Conservation (phyloP, 2,329 filamentous ascomycete species). For the Calonectria pauciramosa region DNA sequence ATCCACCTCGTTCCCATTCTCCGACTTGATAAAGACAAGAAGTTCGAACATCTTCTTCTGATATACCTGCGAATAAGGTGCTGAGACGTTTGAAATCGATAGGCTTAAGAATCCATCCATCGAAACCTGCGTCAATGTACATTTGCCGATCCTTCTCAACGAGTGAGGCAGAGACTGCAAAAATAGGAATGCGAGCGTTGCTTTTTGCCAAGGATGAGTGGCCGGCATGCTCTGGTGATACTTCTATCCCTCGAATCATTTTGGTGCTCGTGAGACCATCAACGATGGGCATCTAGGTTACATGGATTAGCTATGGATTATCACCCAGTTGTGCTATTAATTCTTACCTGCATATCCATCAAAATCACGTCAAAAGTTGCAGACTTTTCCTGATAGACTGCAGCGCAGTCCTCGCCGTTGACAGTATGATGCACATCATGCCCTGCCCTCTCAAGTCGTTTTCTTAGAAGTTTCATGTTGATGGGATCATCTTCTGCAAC, state of each 20-base stretch:
- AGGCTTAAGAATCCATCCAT: constrained; percentile 92
- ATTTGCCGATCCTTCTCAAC: constrained; percentile 76
- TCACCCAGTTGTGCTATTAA: background rate
- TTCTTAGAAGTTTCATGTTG: constrained; percentile 85
- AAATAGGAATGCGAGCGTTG: constrained; percentile 81
- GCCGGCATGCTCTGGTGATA: constrained; percentile 58
- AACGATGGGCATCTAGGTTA: constrained; percentile 88
- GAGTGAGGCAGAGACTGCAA: constrained; percentile 88
- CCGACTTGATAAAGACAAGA: constrained; percentile 78
- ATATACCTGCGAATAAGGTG: constrained; percentile 77
- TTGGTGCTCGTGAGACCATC: constrained; percentile 87
- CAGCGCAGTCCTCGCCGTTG: constrained; percentile 88
- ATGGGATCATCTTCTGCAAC: constrained; percentile 92
- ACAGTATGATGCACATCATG: constrained; percentile 80
- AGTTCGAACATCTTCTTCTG: constrained; percentile 69
- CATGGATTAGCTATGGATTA: constrained; percentile 3
- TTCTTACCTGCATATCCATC: constrained; percentile 91
- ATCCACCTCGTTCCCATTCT: constrained; percentile 88
- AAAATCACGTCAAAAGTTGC: constrained; percentile 81
- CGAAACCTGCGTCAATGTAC: constrained; percentile 85
- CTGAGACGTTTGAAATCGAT: constrained; percentile 84
- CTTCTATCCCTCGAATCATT: constrained; percentile 83
- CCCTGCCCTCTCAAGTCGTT: constrained; percentile 82
- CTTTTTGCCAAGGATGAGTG: constrained; percentile 71
- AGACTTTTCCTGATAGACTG: constrained; percentile 74